Evolutionary conservation across 805 yeast genomes (phyloP).

Genomic region (Ogataea naganishii): DNA sequence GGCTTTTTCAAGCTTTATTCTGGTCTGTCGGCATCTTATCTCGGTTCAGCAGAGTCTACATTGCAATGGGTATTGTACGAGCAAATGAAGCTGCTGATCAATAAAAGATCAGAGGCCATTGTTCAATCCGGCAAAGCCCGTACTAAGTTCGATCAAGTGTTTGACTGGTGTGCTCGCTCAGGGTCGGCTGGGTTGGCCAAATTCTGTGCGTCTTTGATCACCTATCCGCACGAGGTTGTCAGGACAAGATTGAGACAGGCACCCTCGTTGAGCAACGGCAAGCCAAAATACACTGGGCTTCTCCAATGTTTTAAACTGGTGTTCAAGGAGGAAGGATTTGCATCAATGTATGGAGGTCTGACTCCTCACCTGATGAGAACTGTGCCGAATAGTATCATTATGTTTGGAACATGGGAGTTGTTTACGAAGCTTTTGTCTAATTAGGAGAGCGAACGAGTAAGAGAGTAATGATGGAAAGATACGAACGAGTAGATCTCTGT

Average conservation of each 20-base stretch:
- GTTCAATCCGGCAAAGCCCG: conserved; percentile 29
- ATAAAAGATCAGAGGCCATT: conserved; percentile 33
- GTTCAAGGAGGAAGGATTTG: conserved; percentile 87
- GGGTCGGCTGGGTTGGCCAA: conserved; percentile 98
- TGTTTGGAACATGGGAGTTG: conserved; percentile 99
- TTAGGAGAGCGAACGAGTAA: conserved; percentile 7
- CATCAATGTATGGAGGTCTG: conserved; percentile 92
- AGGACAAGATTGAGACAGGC: conserved; percentile 94
- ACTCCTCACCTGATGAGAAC: conserved; percentile 96
- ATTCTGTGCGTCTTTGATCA: conserved; percentile 81
- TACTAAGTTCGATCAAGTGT: conserved; percentile 48
- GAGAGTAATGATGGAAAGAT: too few relatives aligned
- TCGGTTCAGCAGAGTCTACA: conserved; percentile 89
- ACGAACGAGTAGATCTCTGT: too few relatives aligned
- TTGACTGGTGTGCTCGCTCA: conserved; percentile 92
- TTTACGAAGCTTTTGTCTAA: conserved; percentile 49
- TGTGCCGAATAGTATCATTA: conserved; percentile 94
- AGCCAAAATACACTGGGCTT: conserved; percentile 82
- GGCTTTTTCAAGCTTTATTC: conserved; percentile 76
- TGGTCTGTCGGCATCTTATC: conserved; percentile 90
- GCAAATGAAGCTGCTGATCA: conserved; percentile 75
- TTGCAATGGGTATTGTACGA: conserved; percentile 96
- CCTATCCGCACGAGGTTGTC: conserved; percentile 96
- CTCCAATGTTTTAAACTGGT: conserved; percentile 79
- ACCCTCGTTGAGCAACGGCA: conserved; percentile 65